Evolutionary conservation across 1,284 basidiomycete species (phyloP).

Genomic region (Peniophora sp.): DNA sequence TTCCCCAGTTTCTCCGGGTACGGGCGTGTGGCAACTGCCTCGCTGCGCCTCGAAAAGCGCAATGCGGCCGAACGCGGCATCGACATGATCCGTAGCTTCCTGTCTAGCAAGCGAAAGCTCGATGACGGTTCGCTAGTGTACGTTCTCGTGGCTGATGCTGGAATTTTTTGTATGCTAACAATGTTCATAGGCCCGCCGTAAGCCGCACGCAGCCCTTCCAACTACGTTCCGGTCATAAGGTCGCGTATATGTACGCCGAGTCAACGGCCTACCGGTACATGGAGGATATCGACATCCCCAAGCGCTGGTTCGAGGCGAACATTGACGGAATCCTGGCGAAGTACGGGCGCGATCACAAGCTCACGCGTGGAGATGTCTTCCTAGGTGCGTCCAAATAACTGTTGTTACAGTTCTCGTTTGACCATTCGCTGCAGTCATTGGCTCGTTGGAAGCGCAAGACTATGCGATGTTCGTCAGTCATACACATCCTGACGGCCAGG

Average conservation of each 20-base stretch:
- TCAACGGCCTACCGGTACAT: conserved; percentile 62
- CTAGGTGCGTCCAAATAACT: conserved; percentile 37
- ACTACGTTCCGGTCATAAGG: conserved; percentile 54
- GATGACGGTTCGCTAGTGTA: conserved; percentile 27
- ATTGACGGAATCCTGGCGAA: conserved; percentile 53
- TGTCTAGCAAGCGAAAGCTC: conserved; percentile 32
- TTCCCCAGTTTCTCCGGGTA: conserved; percentile 50
- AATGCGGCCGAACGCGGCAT: conserved; percentile 45
- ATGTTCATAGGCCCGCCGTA: conserved; percentile 31
- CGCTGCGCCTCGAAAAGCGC: conserved; percentile 42
- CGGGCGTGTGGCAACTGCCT: conserved; percentile 38
- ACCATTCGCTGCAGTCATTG: conserved; percentile 44
- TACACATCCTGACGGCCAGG: conserved; percentile 56
- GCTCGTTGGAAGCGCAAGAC: conserved; percentile 57
- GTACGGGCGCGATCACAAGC: conserved; percentile 44
- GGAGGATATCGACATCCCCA: conserved; percentile 49
- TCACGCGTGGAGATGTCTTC: conserved; percentile 64
- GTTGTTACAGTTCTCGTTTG: neutral
- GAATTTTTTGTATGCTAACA: conserved; percentile 2
- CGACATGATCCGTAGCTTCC: conserved; percentile 47
- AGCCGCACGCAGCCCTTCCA: conserved; percentile 51
- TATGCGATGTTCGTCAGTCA: conserved; percentile 68
- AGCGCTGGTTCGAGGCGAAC: conserved; percentile 65
- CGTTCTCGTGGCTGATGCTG: conserved; percentile 13
- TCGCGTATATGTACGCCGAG: conserved; percentile 61